Evolutionary conservation across 1,139 yeast genomes (phyloP).

Genomic region (Diutina neorugosa): DNA sequence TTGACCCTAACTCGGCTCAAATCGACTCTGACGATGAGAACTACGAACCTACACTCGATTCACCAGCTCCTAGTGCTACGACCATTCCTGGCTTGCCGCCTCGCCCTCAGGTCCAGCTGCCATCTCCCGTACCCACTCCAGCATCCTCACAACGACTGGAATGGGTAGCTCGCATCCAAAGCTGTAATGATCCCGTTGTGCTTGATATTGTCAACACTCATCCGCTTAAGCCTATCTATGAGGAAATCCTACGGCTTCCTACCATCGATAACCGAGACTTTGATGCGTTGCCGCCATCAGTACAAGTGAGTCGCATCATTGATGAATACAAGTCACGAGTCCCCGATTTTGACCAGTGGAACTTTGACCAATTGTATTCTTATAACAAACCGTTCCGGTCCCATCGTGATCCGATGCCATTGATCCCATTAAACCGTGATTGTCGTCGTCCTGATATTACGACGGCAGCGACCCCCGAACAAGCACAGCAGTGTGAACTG

Average conservation of each 20-base stretch:
- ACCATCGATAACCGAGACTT: neutral
- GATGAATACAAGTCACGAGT: neutral
- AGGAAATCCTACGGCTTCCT: neutral
- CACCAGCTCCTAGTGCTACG: neutral
- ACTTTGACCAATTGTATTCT: neutral
- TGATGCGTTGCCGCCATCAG: neutral
- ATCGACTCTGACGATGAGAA: neutral
- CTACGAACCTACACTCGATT: neutral
- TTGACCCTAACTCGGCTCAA: too few relatives aligned
- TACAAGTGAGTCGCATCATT: neutral
- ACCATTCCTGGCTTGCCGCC: neutral
- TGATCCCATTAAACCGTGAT: constrained; percentile 35
- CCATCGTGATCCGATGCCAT: constrained; percentile 15
- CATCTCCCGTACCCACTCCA: neutral
- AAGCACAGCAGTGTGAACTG: constrained; percentile 36
- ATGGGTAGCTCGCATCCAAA: neutral
- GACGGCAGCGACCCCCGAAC: constrained; percentile 41
- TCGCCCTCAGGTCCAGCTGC: neutral
- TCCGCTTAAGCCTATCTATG: neutral
- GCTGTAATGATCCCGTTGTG: neutral
- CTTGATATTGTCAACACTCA: neutral
- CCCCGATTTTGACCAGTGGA: neutral
- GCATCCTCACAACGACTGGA: neutral
- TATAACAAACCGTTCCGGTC: neutral
- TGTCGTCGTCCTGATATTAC: constrained; percentile 52